Evolutionary conservation across 331 rosid genomes (phyloP).

Genomic region (Stylosanthes scabra): DNA sequence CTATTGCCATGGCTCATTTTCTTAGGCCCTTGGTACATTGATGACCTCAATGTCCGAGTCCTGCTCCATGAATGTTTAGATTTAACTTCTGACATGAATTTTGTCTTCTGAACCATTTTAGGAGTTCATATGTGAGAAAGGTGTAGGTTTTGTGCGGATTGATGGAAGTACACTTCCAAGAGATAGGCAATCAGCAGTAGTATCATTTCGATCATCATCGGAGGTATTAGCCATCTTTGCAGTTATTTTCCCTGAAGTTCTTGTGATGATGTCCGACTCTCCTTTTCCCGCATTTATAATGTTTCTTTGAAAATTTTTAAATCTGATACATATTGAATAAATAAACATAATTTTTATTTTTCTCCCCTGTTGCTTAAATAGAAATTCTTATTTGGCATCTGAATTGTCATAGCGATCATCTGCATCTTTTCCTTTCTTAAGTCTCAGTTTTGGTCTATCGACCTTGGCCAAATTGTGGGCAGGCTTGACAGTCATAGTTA

Average conservation of each 20-base stretch:
- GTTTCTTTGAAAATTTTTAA: neutral
- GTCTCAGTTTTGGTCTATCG: slow-evolving; percentile 19
- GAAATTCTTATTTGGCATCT: slow-evolving; percentile 7
- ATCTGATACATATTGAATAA: slow-evolving; percentile 21
- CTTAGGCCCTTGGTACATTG: slow-evolving; percentile 24
- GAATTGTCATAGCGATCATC: neutral
- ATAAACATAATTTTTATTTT: neutral
- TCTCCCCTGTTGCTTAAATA: slow-evolving; percentile 8
- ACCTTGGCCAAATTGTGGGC: slow-evolving; percentile 15
- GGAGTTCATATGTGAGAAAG: slow-evolving; percentile 87
- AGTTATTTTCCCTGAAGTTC: slow-evolving; percentile 11
- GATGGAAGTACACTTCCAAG: slow-evolving; percentile 92
- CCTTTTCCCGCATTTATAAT: neutral
- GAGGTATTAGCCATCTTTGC: slow-evolving; percentile 56
- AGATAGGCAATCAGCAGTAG: slow-evolving; percentile 91
- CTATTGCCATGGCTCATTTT: slow-evolving; percentile 4
- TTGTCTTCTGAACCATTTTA: slow-evolving; percentile 43
- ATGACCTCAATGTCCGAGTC: slow-evolving; percentile 8
- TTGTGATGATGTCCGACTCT: neutral
- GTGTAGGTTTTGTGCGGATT: slow-evolving; percentile 80
- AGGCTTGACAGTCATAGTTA: slow-evolving; percentile 1
- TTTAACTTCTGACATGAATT: slow-evolving; percentile 24
- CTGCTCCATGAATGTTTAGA: neutral
- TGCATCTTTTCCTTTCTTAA: slow-evolving; percentile 9
- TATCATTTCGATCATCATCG: slow-evolving; percentile 68